A percentile compares a stretch with the other conserved stretches of the same genome.
Conservation (phyloP, 2,329 filamentous ascomycete genomes). For the Huntiella savannae region DNA sequence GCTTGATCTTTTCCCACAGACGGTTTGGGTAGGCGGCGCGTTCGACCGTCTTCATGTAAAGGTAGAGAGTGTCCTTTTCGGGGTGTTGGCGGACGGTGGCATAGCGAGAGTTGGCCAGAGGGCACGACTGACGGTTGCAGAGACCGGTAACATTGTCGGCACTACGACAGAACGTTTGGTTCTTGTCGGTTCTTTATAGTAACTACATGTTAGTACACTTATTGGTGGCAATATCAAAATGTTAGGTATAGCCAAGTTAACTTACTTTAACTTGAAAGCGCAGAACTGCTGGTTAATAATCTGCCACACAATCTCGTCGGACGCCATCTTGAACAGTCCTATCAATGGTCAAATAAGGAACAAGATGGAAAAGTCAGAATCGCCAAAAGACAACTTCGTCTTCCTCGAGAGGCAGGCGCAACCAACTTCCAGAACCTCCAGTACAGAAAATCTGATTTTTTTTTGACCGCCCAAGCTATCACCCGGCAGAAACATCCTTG, state of each 20-base stretch:
- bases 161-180: constrained; percentile 88
- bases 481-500: constrained; percentile 9
- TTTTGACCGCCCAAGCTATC: constrained; percentile 11
- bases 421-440: neutral
- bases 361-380: neutral
- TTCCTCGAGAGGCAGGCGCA: neutral
- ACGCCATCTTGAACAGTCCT: constrained; percentile 42
- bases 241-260: neutral
- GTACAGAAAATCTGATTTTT: constrained; percentile 11
- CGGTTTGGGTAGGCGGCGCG: constrained; percentile 74
- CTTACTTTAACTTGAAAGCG: constrained; percentile 80
- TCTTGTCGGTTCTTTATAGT: constrained; percentile 51
- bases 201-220: neutral
- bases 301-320: constrained; percentile 94
- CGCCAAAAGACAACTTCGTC: neutral
- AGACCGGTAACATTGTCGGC: constrained; percentile 75
- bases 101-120: constrained; percentile 79
- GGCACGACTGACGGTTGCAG: constrained; percentile 75
- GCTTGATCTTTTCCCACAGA: constrained; percentile 83
- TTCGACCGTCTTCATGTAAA: constrained; percentile 93
- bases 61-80: constrained; percentile 64
- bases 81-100: constrained; percentile 77
- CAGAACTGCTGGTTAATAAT: constrained; percentile 94
- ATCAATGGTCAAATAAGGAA: neutral
- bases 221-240: neutral